Evolutionary conservation across 2,329 filamentous ascomycete species (phyloP).

Genomic region (Pseudogymnoascus sp.): DNA sequence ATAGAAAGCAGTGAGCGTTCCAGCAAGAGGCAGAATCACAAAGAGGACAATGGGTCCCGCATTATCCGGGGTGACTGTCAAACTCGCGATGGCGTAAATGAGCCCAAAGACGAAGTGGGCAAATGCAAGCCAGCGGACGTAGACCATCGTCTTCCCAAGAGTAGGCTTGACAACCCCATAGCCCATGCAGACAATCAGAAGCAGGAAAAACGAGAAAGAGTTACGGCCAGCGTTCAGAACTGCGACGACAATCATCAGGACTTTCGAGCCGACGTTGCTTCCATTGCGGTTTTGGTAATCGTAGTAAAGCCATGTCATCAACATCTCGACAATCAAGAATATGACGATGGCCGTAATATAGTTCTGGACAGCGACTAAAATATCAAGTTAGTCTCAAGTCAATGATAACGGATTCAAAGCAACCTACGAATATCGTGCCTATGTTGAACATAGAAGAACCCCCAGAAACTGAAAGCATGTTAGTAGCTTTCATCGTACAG

Average conservation of each 20-base stretch:
- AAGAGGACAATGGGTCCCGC: slow-evolving; percentile 86
- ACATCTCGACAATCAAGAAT: slow-evolving; percentile 90
- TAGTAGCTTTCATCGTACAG: slow-evolving; percentile 12
- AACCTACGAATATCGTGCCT: slow-evolving; percentile 74
- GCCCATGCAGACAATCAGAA: slow-evolving; percentile 98
- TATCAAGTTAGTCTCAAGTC: slow-evolving; percentile 23
- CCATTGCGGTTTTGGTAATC: slow-evolving; percentile 92
- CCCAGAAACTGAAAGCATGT: slow-evolving; percentile 60
- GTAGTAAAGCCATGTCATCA: slow-evolving; percentile 99
- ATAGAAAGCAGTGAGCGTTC: slow-evolving; percentile 91
- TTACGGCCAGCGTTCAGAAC: slow-evolving; percentile 89
- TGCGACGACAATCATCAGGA: slow-evolving; percentile 82
- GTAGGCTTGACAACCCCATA: slow-evolving; percentile 96
- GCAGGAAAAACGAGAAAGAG: slow-evolving; percentile 95
- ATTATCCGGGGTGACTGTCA: slow-evolving; percentile 80
- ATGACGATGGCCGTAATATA: slow-evolving; percentile 96
- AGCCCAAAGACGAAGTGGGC: slow-evolving; percentile 93
- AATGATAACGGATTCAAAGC: background rate
- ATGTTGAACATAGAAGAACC: slow-evolving; percentile 90
- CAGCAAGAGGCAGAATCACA: slow-evolving; percentile 85
- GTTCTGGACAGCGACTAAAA: slow-evolving; percentile 82
- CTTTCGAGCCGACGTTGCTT: slow-evolving; percentile 72
- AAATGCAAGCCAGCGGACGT: slow-evolving; percentile 81
- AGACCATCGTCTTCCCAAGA: slow-evolving; percentile 87
- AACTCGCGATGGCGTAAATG: slow-evolving; percentile 82